These are phyloP conservation scores for baker's yeast (Saccharomyces cerevisiae) DNA, from an alignment of 805 yeast species.

Conservation along the genomic window DNA sequence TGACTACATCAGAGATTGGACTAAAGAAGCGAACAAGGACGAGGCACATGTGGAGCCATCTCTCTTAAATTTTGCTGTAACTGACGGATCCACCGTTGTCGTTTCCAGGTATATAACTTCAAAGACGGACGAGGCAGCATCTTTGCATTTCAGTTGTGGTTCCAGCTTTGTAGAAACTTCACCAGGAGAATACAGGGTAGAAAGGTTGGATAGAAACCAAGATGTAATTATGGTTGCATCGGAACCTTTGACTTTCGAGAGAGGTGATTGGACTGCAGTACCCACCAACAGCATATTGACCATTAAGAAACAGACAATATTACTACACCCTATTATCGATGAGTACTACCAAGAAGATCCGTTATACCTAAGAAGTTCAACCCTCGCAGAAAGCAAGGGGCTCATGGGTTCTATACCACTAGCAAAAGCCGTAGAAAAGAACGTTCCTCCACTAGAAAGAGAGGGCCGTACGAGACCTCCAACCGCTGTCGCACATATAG, in stretches of 20 bases:
- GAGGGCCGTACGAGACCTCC: conserved; percentile 50
- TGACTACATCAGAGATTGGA: conserved; percentile 71
- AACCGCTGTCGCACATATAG: conserved; percentile 7
- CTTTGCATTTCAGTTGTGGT: conserved; percentile 89
- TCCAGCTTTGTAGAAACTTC: conserved; percentile 81
- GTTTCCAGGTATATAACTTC: conserved; percentile 86
- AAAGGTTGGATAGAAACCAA: conserved; percentile 83
- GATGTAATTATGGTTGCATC: conserved; percentile 95
- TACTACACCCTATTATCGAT: conserved; percentile 84
- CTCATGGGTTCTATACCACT: conserved; percentile 86
- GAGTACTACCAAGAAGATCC: conserved; percentile 78
- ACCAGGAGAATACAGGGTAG: conserved; percentile 92
- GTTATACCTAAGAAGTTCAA: conserved; percentile 58
- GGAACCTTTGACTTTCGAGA: conserved; percentile 91
- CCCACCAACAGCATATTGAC: conserved; percentile 87
- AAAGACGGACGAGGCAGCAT: conserved; percentile 89
- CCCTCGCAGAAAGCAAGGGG: conserved; percentile 84
- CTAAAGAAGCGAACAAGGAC: conserved; percentile 38
- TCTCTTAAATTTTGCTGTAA: conserved; percentile 83
- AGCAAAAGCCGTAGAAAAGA: conserved; percentile 40
- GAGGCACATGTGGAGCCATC: conserved; percentile 56
- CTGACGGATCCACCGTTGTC: conserved; percentile 83
- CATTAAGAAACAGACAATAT: conserved; percentile 74
- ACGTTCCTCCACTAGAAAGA: conserved; percentile 71
- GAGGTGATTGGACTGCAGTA: conserved; percentile 96